phyloP scores from a whole-genome alignment of 2,329 filamentous ascomycete species.

The Aspergillus ustus region DNA sequence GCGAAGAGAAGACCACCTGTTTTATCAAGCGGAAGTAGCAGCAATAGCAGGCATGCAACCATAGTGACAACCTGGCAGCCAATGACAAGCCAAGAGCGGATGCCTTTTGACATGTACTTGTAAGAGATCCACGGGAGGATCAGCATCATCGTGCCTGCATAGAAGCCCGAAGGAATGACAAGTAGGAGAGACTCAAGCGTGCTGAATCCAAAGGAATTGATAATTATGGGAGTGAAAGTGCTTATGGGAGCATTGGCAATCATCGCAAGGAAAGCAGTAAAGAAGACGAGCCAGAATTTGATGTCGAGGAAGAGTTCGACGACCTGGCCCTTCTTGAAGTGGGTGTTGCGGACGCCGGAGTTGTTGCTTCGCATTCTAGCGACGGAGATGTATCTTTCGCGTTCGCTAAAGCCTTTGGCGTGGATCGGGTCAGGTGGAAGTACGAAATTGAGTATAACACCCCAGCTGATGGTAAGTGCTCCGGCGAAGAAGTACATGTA shows the following conservation, averaged over 20 bases:
- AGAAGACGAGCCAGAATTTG: conserved; percentile 34
- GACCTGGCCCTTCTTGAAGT: conserved; percentile 52
- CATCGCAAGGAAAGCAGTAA: conserved; percentile 46
- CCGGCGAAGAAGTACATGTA: conserved; percentile 52
- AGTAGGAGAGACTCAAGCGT: conserved; percentile 51
- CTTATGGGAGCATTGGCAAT: conserved; percentile 53
- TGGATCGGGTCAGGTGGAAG: conserved; percentile 49
- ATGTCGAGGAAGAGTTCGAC: conserved; percentile 23
- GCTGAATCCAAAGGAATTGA: conserved; percentile 51
- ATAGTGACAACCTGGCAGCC: conserved; percentile 49
- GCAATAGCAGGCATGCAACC: conserved; percentile 49
- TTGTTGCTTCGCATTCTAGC: conserved; percentile 33
- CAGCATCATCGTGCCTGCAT: conserved; percentile 46
- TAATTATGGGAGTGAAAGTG: conserved; percentile 53
- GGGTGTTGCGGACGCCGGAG: conserved; percentile 43
- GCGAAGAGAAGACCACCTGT: conserved; percentile 55
- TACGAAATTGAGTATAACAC: conserved; percentile 43
- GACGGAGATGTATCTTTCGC: conserved; percentile 33
- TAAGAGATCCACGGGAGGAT: conserved; percentile 48
- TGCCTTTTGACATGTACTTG: conserved; percentile 26
- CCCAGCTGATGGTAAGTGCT: conserved; percentile 48
- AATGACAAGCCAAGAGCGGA: conserved; percentile 47
- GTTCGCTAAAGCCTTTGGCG: conserved; percentile 47
- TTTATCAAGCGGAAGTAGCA: conserved; percentile 46
- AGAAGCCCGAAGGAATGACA: conserved; percentile 46